Base-by-base conservation (phyloP, 1,139 yeast genomes). In the Hansenula lynferdii region DNA sequence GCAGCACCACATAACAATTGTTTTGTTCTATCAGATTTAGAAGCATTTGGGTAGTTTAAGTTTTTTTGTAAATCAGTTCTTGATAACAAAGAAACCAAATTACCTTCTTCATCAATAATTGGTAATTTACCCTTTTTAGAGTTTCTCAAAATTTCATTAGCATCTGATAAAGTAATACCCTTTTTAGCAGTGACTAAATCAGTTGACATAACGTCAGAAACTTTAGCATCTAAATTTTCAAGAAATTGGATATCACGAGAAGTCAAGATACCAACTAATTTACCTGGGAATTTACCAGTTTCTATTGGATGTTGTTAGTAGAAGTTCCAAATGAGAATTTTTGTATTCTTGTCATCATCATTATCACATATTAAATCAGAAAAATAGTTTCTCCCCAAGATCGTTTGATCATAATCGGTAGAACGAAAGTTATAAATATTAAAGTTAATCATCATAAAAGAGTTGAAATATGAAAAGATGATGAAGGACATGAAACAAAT, bases 1-100 rank as follows among this genome's bases (percentile, higher is more conserved):
- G 98, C 95, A 54, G 98, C 99, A 75, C 98, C 98, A 77, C 96
- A 87, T 59, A 94, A 77, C 63, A 92, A 77, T 71, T 92, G 99
- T 75, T 92, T 92, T 42, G 97, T 86, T 56, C 82, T 75, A 59
- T 80, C 83, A 31, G 96, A 85, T 72, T 92, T 92, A 49, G 97
- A 89, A 44, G 98, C 97, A 52, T 81, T 73, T 56, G 99, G 99
- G 72, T 76, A 92, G 62, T 78, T 76, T 71, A 85, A 85, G 70
- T 94, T 92, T 77, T 92, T 92, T 75, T 87, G 95, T 71, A 92
- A 80, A 69, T 92, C 98, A 44, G 97, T 89, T 72, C 96, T 84
- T 31, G 97, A 89, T 51, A 92, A 75, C 70, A 92, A 77, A 41
- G 97, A 84, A 42, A 87, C 83, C 58, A 92, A 72, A 67, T 80